phyloP scores from a whole-genome alignment of 176 grass and related monocot genomes.

The Triticum aestivum region DNA sequence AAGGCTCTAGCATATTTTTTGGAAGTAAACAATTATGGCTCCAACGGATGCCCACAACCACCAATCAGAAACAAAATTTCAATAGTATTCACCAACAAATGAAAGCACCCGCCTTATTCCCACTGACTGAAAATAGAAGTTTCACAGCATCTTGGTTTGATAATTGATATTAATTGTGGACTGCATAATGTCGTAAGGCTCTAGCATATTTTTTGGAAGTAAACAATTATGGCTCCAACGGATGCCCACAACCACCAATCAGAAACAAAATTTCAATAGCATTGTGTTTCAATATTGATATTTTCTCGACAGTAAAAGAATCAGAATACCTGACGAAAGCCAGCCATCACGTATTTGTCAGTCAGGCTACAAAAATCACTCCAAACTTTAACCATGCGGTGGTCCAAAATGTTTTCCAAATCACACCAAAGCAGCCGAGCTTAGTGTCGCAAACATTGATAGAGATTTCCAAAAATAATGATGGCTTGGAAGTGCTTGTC shows the following conservation, averaged over 20 bases:
- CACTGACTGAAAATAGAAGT: neutral
- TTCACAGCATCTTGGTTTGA: neutral
- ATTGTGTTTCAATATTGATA: neutral
- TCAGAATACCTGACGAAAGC: conserved; percentile 35
- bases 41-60: no score
- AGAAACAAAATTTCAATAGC: neutral
- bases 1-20: no score
- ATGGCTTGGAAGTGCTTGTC: neutral
- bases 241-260: neutral
- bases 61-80: no score
- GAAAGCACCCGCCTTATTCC: neutral
- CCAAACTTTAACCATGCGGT: conserved; percentile 70
- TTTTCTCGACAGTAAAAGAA: neutral
- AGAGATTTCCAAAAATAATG: neutral
- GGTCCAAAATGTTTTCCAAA: conserved; percentile 73
- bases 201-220: neutral
- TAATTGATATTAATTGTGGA: neutral
- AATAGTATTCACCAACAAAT: neutral
- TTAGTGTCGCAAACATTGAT: conserved; percentile 11
- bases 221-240: neutral
- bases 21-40: no score
- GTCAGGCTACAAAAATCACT: conserved; percentile 76
- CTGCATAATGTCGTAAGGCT: neutral
- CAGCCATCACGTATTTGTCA: no score
- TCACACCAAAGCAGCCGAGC: conserved; percentile 38